Percentiles rank a stretch among this genome's conserved stretches.
These are phyloP conservation scores for Bipolaris cookei DNA, from an alignment of 2,329 filamentous ascomycete genomes.

Conservation along the genomic window DNA sequence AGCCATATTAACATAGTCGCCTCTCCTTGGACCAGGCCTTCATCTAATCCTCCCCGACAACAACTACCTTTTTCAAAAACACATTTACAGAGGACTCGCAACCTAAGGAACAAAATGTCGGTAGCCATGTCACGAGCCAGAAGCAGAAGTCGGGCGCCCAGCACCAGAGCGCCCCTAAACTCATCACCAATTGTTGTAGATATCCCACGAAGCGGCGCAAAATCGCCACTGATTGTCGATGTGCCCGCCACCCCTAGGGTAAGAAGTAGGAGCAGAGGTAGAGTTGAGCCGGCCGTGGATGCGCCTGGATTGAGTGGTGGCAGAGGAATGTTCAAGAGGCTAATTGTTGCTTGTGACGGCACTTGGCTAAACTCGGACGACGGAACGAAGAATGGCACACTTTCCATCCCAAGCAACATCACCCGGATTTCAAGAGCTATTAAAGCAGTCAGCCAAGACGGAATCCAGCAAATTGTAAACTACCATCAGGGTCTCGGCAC, in stretches of 20 bases:
- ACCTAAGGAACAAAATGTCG: constrained; percentile 30
- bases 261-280: constrained; percentile 35
- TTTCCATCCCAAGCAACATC: constrained; percentile 57
- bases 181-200: constrained; percentile 36
- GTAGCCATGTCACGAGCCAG: constrained; percentile 37
- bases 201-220: constrained; percentile 29
- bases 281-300: constrained; percentile 31
- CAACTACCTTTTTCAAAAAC: constrained; percentile 28
- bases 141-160: constrained; percentile 41
- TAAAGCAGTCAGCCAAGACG: constrained; percentile 55
- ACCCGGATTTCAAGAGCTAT: constrained; percentile 58
- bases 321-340: constrained; percentile 49
- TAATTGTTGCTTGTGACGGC: constrained; percentile 52
- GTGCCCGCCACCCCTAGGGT: constrained; percentile 31
- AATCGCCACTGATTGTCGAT: constrained; percentile 40
- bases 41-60: constrained; percentile 24
- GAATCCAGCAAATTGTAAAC: constrained; percentile 58
- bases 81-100: constrained; percentile 22
- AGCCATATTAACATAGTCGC: constrained; percentile 30
- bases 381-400: constrained; percentile 52
- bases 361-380: constrained; percentile 60
- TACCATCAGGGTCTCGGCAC: constrained; percentile 59
- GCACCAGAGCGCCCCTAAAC: constrained; percentile 29
- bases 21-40: constrained; percentile 31
- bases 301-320: constrained; percentile 46